phyloP scores from a whole-genome alignment of 164 flowering plant species.

The Annona squamosa region DNA sequence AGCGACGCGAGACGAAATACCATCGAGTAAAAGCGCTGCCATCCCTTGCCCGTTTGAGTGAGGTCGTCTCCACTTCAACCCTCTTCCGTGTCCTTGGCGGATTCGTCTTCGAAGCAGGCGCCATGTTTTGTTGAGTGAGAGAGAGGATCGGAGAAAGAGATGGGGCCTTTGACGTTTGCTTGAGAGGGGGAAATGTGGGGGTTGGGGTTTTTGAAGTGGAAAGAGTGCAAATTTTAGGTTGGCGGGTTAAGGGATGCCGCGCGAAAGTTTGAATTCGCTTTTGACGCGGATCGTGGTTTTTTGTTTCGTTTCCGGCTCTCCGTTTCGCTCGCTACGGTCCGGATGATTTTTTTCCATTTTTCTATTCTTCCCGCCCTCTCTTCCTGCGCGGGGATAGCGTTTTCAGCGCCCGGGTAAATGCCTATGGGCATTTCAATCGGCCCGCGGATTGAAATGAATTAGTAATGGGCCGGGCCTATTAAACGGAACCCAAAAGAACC shows the following conservation, averaged over 20 bases:
- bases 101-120: slow-evolving; percentile 31
- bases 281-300: not conserved
- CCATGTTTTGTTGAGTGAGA: slow-evolving; percentile 17
- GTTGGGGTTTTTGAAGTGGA: not conserved
- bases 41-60: slow-evolving; percentile 64
- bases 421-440: too few relatives aligned
- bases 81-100: slow-evolving; percentile 60
- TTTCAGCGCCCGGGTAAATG: too few relatives aligned
- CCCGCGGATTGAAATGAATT: too few relatives aligned
- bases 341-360: not conserved
- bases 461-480: too few relatives aligned
- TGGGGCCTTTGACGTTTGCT: not conserved
- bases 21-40: slow-evolving; percentile 84
- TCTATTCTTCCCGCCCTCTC: not conserved
- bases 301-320: not conserved
- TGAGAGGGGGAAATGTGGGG: not conserved
- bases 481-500: too few relatives aligned
- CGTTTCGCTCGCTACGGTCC: not conserved
- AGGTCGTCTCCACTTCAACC: slow-evolving; percentile 41
- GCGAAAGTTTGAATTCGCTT: not conserved
- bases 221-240: not conserved
- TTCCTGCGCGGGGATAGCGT: not conserved
- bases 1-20: slow-evolving; percentile 21
- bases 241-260: not conserved
- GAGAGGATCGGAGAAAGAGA: slow-evolving; percentile 7